Evolutionary conservation across 352 stramenopile genomes (phyloP), one percentile per base, ranked within the genome.

Genomic region (Discostella stelligera): DNA sequence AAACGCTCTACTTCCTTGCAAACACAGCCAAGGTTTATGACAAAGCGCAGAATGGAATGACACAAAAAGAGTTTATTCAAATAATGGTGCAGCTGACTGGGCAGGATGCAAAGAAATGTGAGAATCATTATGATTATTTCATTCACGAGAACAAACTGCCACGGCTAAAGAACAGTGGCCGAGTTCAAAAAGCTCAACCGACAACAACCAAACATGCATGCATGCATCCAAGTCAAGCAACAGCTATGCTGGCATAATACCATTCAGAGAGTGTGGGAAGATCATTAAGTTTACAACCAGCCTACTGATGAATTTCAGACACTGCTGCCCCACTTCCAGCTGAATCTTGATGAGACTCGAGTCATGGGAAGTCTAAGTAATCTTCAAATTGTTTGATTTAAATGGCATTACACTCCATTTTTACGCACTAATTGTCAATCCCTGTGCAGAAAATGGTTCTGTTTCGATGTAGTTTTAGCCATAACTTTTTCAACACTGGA

Each of bases 141-240:
- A 32, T 32, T 16, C 21, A 5, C 2, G 27, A 32, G n/a, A 32
- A 59, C 4, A 61, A 37, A 61, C n/a, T 61, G 18, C 53, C 53
- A 32, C 16, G 39, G 53, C 53, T 61, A 32, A 61, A 61, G 27
- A 61, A 41, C 27, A n/a, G 27, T 37, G 20, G 59, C 49, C 32
- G 16, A 52, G 59, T 55, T 16, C 39, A 56, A 66, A 66, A 23
- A 18, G 59, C 59, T 8, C 59, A 66, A 30, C 39, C 16, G 27
- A 66, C 59, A 66, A 66, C 59, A 55, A 66, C 59, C 21, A 66
- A 66, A 23, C 21, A 27, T 16, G 23, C 25, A n/a, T n/a, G n/a
- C n/a, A 39, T 37, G 21, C 11, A 66, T 66, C 46, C 52, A 8
- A 55, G 49, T 50, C 18, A 14, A 52, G 27, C 23, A 66, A 30